These are phyloP conservation scores for Pleurozium schreberi DNA, from an alignment of 225 moss, liverwort and hornwort genomes.

Conservation along the genomic window DNA sequence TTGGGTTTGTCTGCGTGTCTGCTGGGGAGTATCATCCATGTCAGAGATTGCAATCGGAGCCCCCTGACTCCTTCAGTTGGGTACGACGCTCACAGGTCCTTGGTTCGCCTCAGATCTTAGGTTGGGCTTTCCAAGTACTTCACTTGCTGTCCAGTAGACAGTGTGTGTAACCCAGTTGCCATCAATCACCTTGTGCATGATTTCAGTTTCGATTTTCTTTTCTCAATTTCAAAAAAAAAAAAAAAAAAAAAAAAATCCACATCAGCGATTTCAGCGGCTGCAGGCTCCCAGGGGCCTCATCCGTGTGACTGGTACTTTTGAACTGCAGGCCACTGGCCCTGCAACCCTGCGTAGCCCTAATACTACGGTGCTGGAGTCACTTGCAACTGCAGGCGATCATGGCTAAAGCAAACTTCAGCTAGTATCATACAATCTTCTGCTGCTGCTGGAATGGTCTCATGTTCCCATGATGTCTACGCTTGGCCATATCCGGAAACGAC, in stretches of 20 bases:
- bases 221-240: too few species aligned
- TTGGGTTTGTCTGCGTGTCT: neutral
- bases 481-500: neutral
- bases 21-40: neutral
- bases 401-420: too few species aligned
- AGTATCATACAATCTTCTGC: too few species aligned
- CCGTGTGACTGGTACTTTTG: neutral
- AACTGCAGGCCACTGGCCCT: neutral
- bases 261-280: neutral
- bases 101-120: neutral
- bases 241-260: too few species aligned
- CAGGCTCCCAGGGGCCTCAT: neutral
- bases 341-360: neutral
- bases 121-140: too few species aligned
- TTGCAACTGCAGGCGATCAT: neutral
- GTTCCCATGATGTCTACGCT: neutral
- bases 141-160: too few species aligned
- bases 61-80: neutral
- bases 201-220: too few species aligned
- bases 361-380: neutral
- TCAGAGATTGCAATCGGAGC: constrained; percentile 16
- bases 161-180: neutral
- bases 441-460: neutral
- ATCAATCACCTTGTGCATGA: neutral
- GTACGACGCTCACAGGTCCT: neutral